Percentiles rank a stretch among this genome's conserved stretches.
Evolutionary conservation across 306 rosid genomes (phyloP).

Genomic region (Oxytropis ochrocephala): DNA sequence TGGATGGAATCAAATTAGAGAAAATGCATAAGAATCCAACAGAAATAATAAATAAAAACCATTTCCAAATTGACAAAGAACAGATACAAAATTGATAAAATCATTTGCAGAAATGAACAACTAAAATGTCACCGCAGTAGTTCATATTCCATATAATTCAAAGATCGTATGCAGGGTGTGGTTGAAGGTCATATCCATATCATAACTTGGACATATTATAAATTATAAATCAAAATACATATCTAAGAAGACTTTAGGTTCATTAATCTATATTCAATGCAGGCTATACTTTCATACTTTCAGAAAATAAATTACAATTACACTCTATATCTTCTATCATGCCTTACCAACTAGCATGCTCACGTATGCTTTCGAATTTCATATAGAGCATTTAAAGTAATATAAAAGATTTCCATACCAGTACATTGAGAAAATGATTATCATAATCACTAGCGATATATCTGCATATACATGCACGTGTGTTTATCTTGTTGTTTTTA

Average conservation of each 20-base stretch:
- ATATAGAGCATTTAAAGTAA: background rate
- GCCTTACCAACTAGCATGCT: background rate
- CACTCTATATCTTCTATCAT: background rate
- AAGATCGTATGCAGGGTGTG: background rate
- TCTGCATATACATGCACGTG: no score
- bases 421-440: background rate
- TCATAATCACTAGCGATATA: no score
- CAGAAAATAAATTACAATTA: no score
- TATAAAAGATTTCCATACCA: background rate
- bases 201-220: background rate
- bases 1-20: constrained; percentile 43
- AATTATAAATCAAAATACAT: background rate
- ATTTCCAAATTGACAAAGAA: background rate
- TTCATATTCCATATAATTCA: background rate
- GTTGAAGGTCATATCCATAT: background rate
- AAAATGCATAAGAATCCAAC: constrained; percentile 30
- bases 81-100: background rate
- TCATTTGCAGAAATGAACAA: background rate
- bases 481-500: no score
- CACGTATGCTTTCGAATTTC: background rate
- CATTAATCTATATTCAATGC: background rate
- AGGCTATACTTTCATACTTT: no score
- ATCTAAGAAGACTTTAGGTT: background rate
- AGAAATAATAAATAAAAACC: background rate
- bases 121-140: background rate